phyloP scores from a whole-genome alignment of 2,329 filamentous ascomycete genomes.

The Fusarium sp. region DNA sequence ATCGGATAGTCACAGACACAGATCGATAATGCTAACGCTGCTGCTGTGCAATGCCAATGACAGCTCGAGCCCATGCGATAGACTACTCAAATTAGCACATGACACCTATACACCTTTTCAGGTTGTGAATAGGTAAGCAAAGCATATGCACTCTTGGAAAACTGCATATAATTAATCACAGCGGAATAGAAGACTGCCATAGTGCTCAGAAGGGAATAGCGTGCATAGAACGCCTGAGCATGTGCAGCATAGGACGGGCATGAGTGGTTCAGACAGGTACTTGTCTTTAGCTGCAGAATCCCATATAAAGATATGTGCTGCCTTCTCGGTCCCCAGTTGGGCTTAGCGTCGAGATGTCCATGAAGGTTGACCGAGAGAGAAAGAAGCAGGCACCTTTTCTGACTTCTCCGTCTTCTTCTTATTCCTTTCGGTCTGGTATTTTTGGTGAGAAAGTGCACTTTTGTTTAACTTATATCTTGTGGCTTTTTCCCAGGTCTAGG shows the following conservation, averaged over 20 bases:
- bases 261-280: slow-evolving; percentile 36
- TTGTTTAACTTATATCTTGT: slow-evolving; percentile 29
- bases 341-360: slow-evolving; percentile 45
- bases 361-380: slow-evolving; percentile 49
- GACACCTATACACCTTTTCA: background rate
- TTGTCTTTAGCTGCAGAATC: background rate
- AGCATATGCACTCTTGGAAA: background rate
- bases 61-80: slow-evolving; percentile 27
- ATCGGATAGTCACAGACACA: slow-evolving; percentile 23
- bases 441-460: slow-evolving; percentile 16
- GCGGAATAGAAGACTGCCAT: slow-evolving; percentile 17
- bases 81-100: slow-evolving; percentile 10
- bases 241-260: slow-evolving; percentile 46
- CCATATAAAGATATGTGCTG: slow-evolving; percentile 9
- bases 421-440: background rate
- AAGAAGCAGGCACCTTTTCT: slow-evolving; percentile 33
- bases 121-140: slow-evolving; percentile 3
- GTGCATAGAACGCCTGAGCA: slow-evolving; percentile 19
- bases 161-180: background rate
- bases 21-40: slow-evolving; percentile 34
- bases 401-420: slow-evolving; percentile 6
- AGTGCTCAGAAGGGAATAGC: slow-evolving; percentile 36
- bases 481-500: background rate
- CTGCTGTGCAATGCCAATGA: slow-evolving; percentile 31
- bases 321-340: slow-evolving; percentile 45